Evolutionary conservation across 352 stramenopile species (phyloP).

Genomic region (Phytophthora sp.): DNA sequence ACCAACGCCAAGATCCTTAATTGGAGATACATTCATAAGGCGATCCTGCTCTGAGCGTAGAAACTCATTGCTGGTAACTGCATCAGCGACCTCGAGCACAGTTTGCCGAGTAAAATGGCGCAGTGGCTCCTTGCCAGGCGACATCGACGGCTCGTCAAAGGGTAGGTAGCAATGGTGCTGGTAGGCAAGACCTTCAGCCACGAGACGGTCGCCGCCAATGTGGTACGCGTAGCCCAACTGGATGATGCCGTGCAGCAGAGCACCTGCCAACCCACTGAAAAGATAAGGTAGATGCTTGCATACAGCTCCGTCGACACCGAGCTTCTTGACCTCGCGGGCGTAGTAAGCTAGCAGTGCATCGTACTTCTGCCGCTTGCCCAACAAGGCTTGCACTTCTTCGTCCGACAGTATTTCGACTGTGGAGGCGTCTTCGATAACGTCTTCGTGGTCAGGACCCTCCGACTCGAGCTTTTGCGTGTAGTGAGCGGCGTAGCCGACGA

Average conservation of each 20-base stretch:
- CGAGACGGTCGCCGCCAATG: constrained; percentile 38
- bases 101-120: constrained; percentile 26
- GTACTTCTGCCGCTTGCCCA: constrained; percentile 38
- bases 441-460: constrained; percentile 31
- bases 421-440: constrained; percentile 14
- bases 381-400: constrained; percentile 21
- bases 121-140: constrained; percentile 13
- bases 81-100: constrained; percentile 20
- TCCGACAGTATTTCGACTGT: constrained; percentile 15
- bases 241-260: constrained; percentile 51
- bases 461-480: constrained; percentile 41
- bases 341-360: constrained; percentile 39
- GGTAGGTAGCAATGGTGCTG: constrained; percentile 40
- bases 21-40: constrained; percentile 12
- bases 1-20: constrained; percentile 39
- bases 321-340: constrained; percentile 28
- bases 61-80: constrained; percentile 31
- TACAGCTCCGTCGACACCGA: constrained; percentile 34
- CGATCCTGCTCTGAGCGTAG: constrained; percentile 32
- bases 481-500: constrained; percentile 32
- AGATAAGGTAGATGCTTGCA: constrained; percentile 38
- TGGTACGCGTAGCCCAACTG: constrained; percentile 49
- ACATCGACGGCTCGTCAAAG: constrained; percentile 34
- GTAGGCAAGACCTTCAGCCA: constrained; percentile 46
- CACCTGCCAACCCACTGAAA: constrained; percentile 36